phyloP scores from a whole-genome alignment of 495 filamentous ascomycete species.

The Trypethelium eluteriae region DNA sequence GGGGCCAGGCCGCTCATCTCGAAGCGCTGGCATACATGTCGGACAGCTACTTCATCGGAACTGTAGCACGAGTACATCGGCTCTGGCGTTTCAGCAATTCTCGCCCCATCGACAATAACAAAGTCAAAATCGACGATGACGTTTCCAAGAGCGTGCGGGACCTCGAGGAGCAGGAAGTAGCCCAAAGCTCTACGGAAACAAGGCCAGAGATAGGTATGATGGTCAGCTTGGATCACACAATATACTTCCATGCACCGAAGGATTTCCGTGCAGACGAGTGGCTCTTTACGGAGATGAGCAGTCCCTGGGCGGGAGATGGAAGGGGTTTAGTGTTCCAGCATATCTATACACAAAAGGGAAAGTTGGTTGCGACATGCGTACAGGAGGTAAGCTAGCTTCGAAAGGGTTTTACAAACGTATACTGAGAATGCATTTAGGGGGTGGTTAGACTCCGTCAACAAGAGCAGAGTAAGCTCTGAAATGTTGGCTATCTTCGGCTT shows the following conservation, averaged over 20 bases:
- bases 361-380: slow-evolving; percentile 73
- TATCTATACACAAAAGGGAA: slow-evolving; percentile 78
- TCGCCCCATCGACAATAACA: slow-evolving; percentile 16
- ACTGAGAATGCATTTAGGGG: slow-evolving; percentile 13
- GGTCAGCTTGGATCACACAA: slow-evolving; percentile 87
- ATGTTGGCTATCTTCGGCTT: background rate
- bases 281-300: slow-evolving; percentile 87
- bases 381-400: slow-evolving; percentile 53
- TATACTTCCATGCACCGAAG: slow-evolving; percentile 85
- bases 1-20: slow-evolving; percentile 71
- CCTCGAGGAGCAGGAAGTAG: slow-evolving; percentile 26
- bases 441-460: slow-evolving; percentile 18
- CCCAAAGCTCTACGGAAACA: slow-evolving; percentile 9
- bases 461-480: slow-evolving; percentile 11
- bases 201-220: slow-evolving; percentile 76
- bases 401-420: background rate
- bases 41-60: slow-evolving; percentile 87
- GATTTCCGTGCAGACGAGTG: slow-evolving; percentile 83
- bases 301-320: slow-evolving; percentile 88
- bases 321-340: slow-evolving; percentile 78
- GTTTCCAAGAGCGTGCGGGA: slow-evolving; percentile 17
- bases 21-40: slow-evolving; percentile 85
- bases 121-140: slow-evolving; percentile 32
- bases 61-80: slow-evolving; percentile 67
- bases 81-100: slow-evolving; percentile 52